Evolutionary conservation across 352 stramenopile species (phyloP).

Genomic region (Phytophthora foliorum): DNA sequence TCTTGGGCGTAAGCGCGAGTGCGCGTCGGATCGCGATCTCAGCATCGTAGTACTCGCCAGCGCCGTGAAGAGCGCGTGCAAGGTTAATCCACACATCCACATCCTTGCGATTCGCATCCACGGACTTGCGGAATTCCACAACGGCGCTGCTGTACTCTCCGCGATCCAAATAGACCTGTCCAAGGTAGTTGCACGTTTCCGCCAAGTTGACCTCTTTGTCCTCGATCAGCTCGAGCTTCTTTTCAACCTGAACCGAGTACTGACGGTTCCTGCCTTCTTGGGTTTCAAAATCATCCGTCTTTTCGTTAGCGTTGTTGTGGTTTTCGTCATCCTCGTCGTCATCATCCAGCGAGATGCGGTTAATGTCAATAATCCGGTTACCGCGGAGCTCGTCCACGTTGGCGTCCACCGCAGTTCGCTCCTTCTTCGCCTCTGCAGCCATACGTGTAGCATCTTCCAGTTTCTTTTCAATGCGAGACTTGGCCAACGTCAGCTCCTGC

Average conservation of each 20-base stretch:
- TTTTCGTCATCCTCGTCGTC: constrained; percentile 53
- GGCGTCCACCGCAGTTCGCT: constrained; percentile 51
- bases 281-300: constrained; percentile 27
- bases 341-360: constrained; percentile 65
- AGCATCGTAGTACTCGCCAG: constrained; percentile 68
- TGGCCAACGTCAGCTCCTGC: constrained; percentile 67
- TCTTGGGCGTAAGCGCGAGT: constrained; percentile 60
- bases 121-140: constrained; percentile 77
- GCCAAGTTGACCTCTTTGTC: constrained; percentile 70
- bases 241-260: constrained; percentile 40
- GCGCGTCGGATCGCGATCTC: constrained; percentile 72
- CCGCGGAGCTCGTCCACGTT: constrained; percentile 56
- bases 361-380: constrained; percentile 76
- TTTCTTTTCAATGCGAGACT: constrained; percentile 62
- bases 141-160: constrained; percentile 66
- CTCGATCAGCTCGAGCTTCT: constrained; percentile 46
- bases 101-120: constrained; percentile 71
- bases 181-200: constrained; percentile 79
- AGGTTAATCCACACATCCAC: constrained; percentile 84
- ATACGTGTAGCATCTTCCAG: constrained; percentile 46
- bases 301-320: constrained; percentile 37
- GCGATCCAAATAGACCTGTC: constrained; percentile 76
- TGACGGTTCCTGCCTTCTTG: constrained; percentile 29
- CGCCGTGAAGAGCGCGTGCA: constrained; percentile 65
- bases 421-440: constrained; percentile 44